Base-by-base conservation (phyloP, 805 yeast genomes). In the Ogataea haglerorum region DNA sequence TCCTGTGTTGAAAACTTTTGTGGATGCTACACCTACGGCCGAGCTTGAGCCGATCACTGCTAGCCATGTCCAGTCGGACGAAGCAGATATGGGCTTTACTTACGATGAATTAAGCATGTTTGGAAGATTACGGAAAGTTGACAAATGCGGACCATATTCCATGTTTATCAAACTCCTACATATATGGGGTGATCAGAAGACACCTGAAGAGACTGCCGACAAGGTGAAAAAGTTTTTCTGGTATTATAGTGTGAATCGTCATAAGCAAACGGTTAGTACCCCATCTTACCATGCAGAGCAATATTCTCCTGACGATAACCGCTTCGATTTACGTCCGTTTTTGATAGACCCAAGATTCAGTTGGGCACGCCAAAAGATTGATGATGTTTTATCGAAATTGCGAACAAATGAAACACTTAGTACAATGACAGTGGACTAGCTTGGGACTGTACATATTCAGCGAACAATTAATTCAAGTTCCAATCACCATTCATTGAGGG, bases 231-330 rank as follows among this genome's bases (percentile, higher is more conserved):
- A 80, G 40, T 93, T 93, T 65, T 93, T 86, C 74, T 90, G 85
- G 70, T 93, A 77, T 60, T 95, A 93, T 64, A 96, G 97, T 4
- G 78, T 93, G 42, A 93, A 93, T 63, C 80, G 99, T 56, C 99
- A 93, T 64, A 93, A 93, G 65, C 93, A 87, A 80, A 93, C 99
- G 1, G 90, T 91, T n/a, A 73, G 90, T 61, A 93, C 99, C 0
- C 99, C 99, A 10, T 77, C 95, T 26, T 93, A 93, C 58, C 99
- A 93, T 56, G 99, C 99, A 0, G 99, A 93, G 61, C 95, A 87
- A 56, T 93, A 93, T 59, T 90, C 98, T 2, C 97, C 99, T 1
- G 99, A 93, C 63, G 99, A 93, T 63, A 93, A 93, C 61, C 74
- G 99, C 54, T 93, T 85, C 63, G 99, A 93, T 61, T 69, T 95